A percentile compares a stretch with the other conserved stretches of the same genome.
These are phyloP conservation scores for Backusella parvicylindrica DNA, from an alignment of 192 early-diverging fungal genomes.

Conservation along the genomic window DNA sequence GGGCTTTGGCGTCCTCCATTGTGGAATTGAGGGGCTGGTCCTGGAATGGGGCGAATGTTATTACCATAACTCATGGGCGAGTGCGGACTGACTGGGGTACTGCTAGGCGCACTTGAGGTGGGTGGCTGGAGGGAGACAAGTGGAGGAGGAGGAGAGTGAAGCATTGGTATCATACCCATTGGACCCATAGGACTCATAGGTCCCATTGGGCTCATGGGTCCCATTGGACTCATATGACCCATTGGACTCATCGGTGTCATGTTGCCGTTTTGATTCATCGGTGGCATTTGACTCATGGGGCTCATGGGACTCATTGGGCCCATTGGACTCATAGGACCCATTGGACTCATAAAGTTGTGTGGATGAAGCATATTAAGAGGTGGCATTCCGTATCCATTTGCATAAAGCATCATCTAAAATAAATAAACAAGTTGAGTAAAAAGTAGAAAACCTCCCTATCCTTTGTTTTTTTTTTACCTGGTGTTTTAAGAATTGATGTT, in stretches of 20 bases:
- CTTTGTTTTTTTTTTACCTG: slow-evolving; percentile 27
- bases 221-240: neutral
- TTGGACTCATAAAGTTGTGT: neutral
- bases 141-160: neutral
- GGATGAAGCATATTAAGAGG: slow-evolving; percentile 5
- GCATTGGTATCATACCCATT: slow-evolving; percentile 1
- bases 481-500: slow-evolving; percentile 32
- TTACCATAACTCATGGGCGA: neutral
- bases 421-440: neutral
- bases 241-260: neutral
- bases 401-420: slow-evolving; percentile 30
- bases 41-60: neutral
- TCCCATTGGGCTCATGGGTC: neutral
- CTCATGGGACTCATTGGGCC: slow-evolving; percentile 9
- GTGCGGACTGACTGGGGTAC: neutral
- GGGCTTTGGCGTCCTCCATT: slow-evolving; percentile 9
- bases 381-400: slow-evolving; percentile 14
- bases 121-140: neutral
- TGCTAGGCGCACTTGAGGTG: neutral
- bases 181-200: neutral
- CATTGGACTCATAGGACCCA: neutral
- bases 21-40: neutral
- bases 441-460: no score
- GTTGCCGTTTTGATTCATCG: neutral
- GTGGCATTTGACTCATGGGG: neutral